Percentiles rank a stretch among this genome's conserved stretches.
These are phyloP conservation scores for Candida michaelii DNA, from an alignment of 805 yeast species.

Conservation along the genomic window DNA sequence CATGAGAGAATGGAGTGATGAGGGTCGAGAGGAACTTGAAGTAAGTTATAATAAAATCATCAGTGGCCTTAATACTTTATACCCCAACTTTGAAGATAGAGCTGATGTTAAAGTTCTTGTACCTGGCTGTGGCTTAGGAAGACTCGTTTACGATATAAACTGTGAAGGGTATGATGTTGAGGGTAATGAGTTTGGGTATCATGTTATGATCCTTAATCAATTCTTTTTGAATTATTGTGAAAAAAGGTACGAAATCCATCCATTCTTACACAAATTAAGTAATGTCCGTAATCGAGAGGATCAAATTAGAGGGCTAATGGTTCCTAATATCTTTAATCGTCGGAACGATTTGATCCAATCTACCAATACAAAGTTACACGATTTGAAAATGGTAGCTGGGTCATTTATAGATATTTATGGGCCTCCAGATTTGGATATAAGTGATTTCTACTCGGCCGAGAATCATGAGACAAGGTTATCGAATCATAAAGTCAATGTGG, in stretches of 20 bases:
- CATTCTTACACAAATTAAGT: constrained; percentile 54
- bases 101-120: constrained; percentile 42
- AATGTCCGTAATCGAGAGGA: constrained; percentile 44
- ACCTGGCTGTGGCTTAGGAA: constrained; percentile 67
- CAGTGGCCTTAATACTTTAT: constrained; percentile 25
- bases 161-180: constrained; percentile 57
- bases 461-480: constrained; percentile 37
- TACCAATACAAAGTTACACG: neutral
- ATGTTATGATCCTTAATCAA: constrained; percentile 59
- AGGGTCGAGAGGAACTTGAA: constrained; percentile 49
- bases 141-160: constrained; percentile 57
- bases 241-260: constrained; percentile 44
- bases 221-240: constrained; percentile 51
- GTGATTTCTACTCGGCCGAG: constrained; percentile 31
- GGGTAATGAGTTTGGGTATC: constrained; percentile 67
- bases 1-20: constrained; percentile 61
- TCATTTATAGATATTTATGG: constrained; percentile 70
- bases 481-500: constrained; percentile 43
- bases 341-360: constrained; percentile 17
- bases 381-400: constrained; percentile 74
- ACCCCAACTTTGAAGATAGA: constrained; percentile 31
- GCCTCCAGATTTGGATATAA: constrained; percentile 35
- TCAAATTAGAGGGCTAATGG: constrained; percentile 49
- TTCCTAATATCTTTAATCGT: constrained; percentile 54
- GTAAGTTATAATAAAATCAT: constrained; percentile 40